phyloP scores from a whole-genome alignment of 176 grass and related monocot genomes.

The Neostapfia colusana region DNA sequence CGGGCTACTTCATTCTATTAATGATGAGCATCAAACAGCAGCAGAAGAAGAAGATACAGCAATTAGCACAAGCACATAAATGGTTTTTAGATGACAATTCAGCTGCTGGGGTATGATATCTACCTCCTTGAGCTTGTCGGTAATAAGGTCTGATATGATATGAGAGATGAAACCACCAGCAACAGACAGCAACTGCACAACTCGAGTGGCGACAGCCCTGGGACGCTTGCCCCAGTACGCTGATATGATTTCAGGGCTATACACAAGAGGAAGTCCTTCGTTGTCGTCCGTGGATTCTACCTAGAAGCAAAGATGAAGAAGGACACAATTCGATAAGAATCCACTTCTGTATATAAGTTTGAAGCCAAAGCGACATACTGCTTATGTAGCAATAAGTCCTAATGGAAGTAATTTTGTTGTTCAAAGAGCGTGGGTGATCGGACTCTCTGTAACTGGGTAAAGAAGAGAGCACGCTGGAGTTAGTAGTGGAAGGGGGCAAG shows the following conservation, averaged over 20 bases:
- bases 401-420: background rate
- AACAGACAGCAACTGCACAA: slow-evolving; percentile 79
- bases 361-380: no score
- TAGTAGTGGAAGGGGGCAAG: background rate
- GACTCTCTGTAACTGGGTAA: background rate
- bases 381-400: background rate
- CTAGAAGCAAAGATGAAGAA: slow-evolving; percentile 33
- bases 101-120: background rate
- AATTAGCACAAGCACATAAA: background rate
- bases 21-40: background rate
- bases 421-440: background rate
- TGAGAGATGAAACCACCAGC: slow-evolving; percentile 90
- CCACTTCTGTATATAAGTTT: no score
- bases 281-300: slow-evolving; percentile 49
- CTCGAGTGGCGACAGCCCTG: slow-evolving; percentile 68
- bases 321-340: background rate
- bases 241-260: slow-evolving; percentile 80
- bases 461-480: background rate
- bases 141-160: slow-evolving; percentile 75
- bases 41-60: slow-evolving; percentile 3
- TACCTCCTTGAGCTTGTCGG: slow-evolving; percentile 89
- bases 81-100: background rate
- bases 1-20: slow-evolving; percentile 86
- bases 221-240: slow-evolving; percentile 84
- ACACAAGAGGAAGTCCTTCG: slow-evolving; percentile 77